Conservation (phyloP, 225 moss, liverwort and hornwort species). For the Pseudoscleropodium purum region DNA sequence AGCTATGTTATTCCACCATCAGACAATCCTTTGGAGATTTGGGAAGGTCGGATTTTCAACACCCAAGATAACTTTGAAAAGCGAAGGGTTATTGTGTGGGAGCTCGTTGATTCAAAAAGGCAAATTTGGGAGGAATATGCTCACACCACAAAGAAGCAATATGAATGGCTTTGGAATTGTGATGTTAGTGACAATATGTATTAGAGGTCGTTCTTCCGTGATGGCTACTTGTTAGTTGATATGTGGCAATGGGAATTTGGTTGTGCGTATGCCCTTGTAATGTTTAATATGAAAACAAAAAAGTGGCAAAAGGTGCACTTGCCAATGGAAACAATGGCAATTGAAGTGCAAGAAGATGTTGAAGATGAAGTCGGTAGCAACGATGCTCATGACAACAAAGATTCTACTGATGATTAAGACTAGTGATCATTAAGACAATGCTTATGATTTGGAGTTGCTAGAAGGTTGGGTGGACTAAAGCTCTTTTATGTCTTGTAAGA, state of each 20-base stretch:
- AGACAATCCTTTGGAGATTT: neutral
- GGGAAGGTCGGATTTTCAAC: neutral
- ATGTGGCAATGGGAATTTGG: neutral
- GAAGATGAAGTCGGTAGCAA: neutral
- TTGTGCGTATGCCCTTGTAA: neutral
- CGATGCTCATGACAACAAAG: neutral
- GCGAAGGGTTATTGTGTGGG: neutral
- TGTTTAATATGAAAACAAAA: neutral
- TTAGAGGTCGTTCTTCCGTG: neutral
- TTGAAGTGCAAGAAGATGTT: neutral
- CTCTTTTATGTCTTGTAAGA: too few relatives aligned
- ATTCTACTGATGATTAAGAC: neutral
- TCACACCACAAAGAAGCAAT: neutral
- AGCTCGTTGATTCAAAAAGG: neutral
- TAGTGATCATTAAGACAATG: neutral
- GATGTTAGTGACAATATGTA: neutral
- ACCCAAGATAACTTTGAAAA: neutral
- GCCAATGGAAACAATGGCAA: neutral
- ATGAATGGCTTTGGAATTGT: neutral
- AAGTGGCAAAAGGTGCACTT: neutral
- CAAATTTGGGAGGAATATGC: neutral
- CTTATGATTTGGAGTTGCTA: neutral
- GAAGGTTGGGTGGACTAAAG: neutral
- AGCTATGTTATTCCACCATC: accelerated
- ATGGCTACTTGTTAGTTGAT: neutral